A percentile compares a stretch with the other conserved stretches of the same genome.
phyloP scores from a whole-genome alignment of 1,284 basidiomycete species.

The Vanrija pseudolonga region DNA sequence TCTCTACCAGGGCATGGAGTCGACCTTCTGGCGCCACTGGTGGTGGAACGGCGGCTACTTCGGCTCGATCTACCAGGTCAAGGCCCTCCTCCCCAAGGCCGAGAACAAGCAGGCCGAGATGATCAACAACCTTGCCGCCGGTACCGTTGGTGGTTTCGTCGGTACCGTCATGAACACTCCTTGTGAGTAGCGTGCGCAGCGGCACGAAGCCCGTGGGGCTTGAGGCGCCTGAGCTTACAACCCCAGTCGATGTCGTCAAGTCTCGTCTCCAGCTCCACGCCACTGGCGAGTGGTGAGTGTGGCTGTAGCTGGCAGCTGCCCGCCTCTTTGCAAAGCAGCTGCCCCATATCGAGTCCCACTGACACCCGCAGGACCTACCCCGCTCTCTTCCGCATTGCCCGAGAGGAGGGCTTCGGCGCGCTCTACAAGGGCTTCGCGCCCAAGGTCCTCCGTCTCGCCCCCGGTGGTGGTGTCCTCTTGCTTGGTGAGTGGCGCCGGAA shows the following conservation, averaged over 20 bases:
- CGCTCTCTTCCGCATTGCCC: conserved; percentile 67
- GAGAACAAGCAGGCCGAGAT: conserved; percentile 69
- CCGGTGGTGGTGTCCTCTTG: conserved; percentile 89
- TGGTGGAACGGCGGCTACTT: conserved; percentile 92
- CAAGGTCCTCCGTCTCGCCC: conserved; percentile 80
- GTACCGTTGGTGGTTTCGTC: conserved; percentile 83
- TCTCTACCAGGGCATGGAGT: conserved; percentile 74
- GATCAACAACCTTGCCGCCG: conserved; percentile 88
- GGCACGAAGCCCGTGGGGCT: neutral
- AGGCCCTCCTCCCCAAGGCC: conserved; percentile 73
- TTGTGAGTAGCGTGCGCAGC: conserved; percentile 41
- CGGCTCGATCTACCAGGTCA: conserved; percentile 81
- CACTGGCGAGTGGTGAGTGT: conserved; percentile 69
- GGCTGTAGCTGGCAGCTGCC: conserved; percentile 20
- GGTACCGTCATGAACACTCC: conserved; percentile 60
- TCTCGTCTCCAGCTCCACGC: conserved; percentile 85
- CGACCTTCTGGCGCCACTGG: conserved; percentile 92
- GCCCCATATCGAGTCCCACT: too few relatives aligned
- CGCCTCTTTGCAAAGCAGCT: too few relatives aligned
- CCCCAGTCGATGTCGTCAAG: conserved; percentile 74
- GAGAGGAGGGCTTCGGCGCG: conserved; percentile 83
- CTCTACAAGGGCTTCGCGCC: conserved; percentile 85
- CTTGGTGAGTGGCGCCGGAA: conserved; percentile 50
- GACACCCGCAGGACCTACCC: conserved; percentile 42
- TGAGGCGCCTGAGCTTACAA: neutral